A percentile compares a stretch with the other conserved stretches of the same genome.
These are phyloP conservation scores for Annulohypoxylon moriforme DNA, from an alignment of 495 filamentous ascomycete genomes.

Conservation along the genomic window DNA sequence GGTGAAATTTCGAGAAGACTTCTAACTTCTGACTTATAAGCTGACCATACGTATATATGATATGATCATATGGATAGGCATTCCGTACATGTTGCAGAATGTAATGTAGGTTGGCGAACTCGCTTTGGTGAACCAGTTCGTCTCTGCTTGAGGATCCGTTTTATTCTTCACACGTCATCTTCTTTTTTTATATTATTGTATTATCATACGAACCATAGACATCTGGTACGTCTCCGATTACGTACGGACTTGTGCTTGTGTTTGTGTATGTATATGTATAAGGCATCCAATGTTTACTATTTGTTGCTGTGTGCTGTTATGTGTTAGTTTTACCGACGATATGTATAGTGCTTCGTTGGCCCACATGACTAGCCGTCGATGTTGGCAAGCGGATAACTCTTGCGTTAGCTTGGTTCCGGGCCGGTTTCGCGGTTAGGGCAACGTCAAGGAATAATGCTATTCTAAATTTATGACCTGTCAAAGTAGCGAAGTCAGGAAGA, in stretches of 20 bases:
- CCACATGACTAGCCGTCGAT: conserved; percentile 42
- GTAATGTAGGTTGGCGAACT: conserved; percentile 26
- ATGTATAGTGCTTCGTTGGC: conserved; percentile 3
- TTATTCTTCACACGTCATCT: conserved; percentile 33
- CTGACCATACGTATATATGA: neutral
- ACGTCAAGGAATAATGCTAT: conserved; percentile 29
- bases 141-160: neutral
- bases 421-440: conserved; percentile 33
- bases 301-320: neutral
- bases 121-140: conserved; percentile 34
- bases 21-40: conserved; percentile 32
- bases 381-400: conserved; percentile 37
- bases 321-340: neutral
- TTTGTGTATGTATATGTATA: too few relatives aligned
- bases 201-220: conserved; percentile 16
- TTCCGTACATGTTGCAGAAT: neutral
- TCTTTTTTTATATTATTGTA: neutral
- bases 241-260: conserved; percentile 7
- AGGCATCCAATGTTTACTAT: neutral
- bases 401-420: conserved; percentile 30
- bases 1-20: neutral
- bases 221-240: conserved; percentile 33
- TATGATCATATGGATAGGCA: neutral
- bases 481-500: conserved; percentile 28
- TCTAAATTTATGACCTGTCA: conserved; percentile 42